A percentile compares a stretch with the other conserved stretches of the same genome.
Conservation (phyloP, 345 rosid species). For the Atalantia buxifolia region DNA sequence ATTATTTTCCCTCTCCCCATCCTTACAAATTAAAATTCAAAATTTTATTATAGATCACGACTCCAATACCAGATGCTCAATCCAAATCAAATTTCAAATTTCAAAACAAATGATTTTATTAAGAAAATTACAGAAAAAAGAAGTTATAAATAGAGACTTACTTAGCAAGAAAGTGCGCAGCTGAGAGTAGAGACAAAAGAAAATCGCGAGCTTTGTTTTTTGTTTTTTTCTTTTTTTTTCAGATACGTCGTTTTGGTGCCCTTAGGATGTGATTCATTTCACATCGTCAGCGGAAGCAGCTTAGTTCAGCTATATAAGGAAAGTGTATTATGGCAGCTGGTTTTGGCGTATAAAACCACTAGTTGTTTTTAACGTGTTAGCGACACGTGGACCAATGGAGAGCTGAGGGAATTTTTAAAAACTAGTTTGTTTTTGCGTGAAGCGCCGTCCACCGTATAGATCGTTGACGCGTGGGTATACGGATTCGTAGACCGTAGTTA, state of each 20-base stretch:
- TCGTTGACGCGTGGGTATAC: constrained; percentile 44
- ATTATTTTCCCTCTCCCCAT: constrained; percentile 69
- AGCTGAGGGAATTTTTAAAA: not conserved
- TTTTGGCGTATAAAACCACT: constrained; percentile 13
- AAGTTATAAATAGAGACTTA: not conserved
- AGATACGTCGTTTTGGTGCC: constrained; percentile 24
- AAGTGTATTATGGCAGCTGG: constrained; percentile 9
- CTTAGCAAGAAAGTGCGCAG: not conserved
- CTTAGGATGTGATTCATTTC: not conserved
- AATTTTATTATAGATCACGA: too few species aligned
- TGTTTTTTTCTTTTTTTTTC: not conserved
- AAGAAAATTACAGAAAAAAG: not conserved
- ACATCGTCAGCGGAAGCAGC: constrained; percentile 7
- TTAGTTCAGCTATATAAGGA: constrained; percentile 29
- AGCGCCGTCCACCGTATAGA: constrained; percentile 33
- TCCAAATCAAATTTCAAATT: not conserved
- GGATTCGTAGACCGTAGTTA: constrained; percentile 16
- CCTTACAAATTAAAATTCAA: not conserved
- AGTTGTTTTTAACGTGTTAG: not conserved
- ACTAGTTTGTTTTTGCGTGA: not conserved
- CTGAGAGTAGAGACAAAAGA: constrained; percentile 9
- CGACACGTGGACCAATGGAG: constrained; percentile 31
- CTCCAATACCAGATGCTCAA: not conserved
- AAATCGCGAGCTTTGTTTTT: not conserved
- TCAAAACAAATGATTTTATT: not conserved